Percentiles rank a stretch among this genome's conserved stretches.
Conservation (phyloP, 371 early-diverging fungal species). For the Apophysomyces variabilis region DNA sequence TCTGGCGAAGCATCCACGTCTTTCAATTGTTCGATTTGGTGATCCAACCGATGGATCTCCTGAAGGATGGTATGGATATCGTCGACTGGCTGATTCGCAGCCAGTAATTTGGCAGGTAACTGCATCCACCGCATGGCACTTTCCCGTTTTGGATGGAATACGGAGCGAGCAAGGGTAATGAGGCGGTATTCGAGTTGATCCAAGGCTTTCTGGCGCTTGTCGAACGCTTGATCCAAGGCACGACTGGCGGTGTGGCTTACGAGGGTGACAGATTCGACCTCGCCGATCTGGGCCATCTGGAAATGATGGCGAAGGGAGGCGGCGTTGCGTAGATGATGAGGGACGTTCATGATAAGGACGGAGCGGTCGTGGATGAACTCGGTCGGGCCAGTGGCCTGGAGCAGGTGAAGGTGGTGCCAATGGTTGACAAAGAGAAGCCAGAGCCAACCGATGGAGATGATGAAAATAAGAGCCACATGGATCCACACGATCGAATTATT, state of each 20-base stretch:
- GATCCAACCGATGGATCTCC: slow-evolving; percentile 18
- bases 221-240: slow-evolving; percentile 18
- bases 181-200: slow-evolving; percentile 36
- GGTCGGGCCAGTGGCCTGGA: slow-evolving; percentile 23
- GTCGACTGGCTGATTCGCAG: not conserved
- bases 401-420: slow-evolving; percentile 46
- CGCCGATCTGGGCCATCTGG: slow-evolving; percentile 39
- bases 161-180: slow-evolving; percentile 26
- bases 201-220: slow-evolving; percentile 23
- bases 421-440: slow-evolving; percentile 57
- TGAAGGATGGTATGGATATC: slow-evolving; percentile 9
- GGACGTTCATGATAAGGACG: slow-evolving; percentile 44
- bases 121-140: slow-evolving; percentile 11
- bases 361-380: slow-evolving; percentile 28
- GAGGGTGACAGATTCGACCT: slow-evolving; percentile 42
- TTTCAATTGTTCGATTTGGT: slow-evolving; percentile 33
- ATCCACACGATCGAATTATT: slow-evolving; percentile 41
- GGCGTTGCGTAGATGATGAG: slow-evolving; percentile 41
- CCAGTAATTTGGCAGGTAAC: slow-evolving; percentile 21
- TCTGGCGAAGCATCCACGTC: slow-evolving; percentile 39
- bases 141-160: not conserved
- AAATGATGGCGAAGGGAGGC: slow-evolving; percentile 39
- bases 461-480: slow-evolving; percentile 43
- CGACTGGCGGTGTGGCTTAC: slow-evolving; percentile 35
- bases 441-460: slow-evolving; percentile 45